Conservation (phyloP, 306 rosid genomes). For the Quercus aquifolioides region DNA sequence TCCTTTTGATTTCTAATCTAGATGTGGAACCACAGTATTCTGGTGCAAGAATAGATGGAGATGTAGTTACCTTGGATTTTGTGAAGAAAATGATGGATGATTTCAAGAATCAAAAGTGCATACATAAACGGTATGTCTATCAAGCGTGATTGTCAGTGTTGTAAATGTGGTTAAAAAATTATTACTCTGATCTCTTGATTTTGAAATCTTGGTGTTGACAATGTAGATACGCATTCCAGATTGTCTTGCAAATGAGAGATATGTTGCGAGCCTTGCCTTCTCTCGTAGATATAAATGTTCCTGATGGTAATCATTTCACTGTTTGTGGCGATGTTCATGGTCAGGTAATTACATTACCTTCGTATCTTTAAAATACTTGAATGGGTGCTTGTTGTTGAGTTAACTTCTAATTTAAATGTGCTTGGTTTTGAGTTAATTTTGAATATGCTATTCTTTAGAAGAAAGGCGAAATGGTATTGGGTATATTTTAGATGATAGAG, state of each 20-base stretch:
- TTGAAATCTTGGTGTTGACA: constrained; percentile 17
- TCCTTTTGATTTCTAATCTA: constrained; percentile 42
- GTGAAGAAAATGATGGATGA: constrained; percentile 96
- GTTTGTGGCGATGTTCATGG: constrained; percentile 99
- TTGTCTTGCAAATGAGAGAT: constrained; percentile 84
- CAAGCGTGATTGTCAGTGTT: constrained; percentile 10
- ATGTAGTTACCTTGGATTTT: constrained; percentile 81
- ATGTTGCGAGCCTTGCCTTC: constrained; percentile 78
- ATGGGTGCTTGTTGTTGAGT: constrained; percentile 9
- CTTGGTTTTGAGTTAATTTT: not conserved
- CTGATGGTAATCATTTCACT: constrained; percentile 76
- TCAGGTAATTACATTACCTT: constrained; percentile 60
- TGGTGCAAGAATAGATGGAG: constrained; percentile 95
- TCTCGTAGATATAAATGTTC: constrained; percentile 79
- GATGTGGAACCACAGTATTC: constrained; percentile 92
- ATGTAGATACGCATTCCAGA: constrained; percentile 90
- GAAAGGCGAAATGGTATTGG: not conserved
- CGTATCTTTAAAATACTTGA: not conserved
- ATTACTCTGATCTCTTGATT: constrained; percentile 12
- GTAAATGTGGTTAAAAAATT: constrained; percentile 11
- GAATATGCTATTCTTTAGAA: not conserved
- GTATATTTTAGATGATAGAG: not conserved
- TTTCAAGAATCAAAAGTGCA: constrained; percentile 82
- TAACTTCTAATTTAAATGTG: not conserved
- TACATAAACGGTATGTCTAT: constrained; percentile 78